Conservation (phyloP, 257 asterid species). For the Nemophila menziesii region DNA sequence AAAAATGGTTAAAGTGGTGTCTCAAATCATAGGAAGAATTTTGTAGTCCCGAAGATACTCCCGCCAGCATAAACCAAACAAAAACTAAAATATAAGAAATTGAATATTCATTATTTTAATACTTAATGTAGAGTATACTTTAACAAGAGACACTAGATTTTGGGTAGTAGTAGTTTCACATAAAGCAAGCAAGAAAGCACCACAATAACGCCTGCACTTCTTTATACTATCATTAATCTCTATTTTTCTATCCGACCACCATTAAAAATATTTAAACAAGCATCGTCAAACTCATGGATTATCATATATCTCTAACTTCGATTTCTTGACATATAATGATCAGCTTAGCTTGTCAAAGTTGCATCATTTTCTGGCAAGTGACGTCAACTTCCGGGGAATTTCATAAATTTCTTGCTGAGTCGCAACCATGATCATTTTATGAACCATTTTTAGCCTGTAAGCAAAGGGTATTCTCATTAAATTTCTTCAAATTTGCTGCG, state of each 20-base stretch:
- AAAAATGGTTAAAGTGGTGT: background rate
- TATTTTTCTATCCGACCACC: constrained; percentile 35
- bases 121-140: background rate
- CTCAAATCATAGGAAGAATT: background rate
- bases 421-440: constrained; percentile 6
- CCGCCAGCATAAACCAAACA: background rate
- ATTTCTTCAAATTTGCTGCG: constrained; percentile 6
- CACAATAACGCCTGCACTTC: constrained; percentile 12
- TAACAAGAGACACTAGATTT: background rate
- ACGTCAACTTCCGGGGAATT: constrained; percentile 24
- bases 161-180: background rate
- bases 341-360: constrained; percentile 21
- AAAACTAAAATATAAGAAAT: no score
- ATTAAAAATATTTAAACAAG: constrained; percentile 19
- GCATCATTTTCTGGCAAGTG: constrained; percentile 25
- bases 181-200: background rate
- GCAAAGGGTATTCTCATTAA: constrained; percentile 18
- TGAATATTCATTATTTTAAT: no score
- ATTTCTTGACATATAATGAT: constrained; percentile 25
- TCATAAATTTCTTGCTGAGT: constrained; percentile 14
- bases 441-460: constrained; percentile 8
- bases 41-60: background rate
- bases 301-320: constrained; percentile 16
- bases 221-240: constrained; percentile 14
- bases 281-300: constrained; percentile 30